Conservation (phyloP, 2,329 filamentous ascomycete species). For the Nakataea oryzae region DNA sequence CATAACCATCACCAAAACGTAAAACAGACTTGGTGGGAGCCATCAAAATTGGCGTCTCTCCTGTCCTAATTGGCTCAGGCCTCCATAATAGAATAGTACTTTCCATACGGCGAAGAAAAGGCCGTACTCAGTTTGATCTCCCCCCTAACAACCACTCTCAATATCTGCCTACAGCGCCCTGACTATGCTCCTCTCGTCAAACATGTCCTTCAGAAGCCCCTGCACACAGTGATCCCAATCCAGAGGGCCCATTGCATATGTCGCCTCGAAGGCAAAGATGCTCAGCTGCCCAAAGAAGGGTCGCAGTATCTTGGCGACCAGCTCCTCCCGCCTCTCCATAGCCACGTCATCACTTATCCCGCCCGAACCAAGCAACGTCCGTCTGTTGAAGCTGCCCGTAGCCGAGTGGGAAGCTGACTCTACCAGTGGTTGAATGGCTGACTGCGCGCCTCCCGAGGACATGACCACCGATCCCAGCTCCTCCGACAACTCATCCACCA, state of each 20-base stretch:
- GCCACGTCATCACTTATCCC: conserved; percentile 45
- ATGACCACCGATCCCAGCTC: conserved; percentile 44
- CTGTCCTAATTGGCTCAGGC: not conserved
- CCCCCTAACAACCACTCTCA: not conserved
- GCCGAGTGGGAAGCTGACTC: conserved; percentile 26
- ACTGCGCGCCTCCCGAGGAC: conserved; percentile 15
- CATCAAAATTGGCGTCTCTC: no score
- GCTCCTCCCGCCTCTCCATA: conserved; percentile 52
- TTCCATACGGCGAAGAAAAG: not conserved
- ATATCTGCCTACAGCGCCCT: conserved; percentile 35
- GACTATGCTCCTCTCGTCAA: conserved; percentile 64
- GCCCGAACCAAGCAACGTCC: conserved; percentile 39
- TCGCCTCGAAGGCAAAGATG: conserved; percentile 87
- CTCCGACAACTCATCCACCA: conserved; percentile 79
- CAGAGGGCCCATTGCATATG: conserved; percentile 69
- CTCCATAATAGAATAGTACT: not conserved
- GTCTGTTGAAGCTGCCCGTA: conserved; percentile 24
- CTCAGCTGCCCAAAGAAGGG: conserved; percentile 89
- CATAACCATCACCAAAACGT: no score
- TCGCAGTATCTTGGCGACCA: conserved; percentile 68
- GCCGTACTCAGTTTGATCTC: not conserved
- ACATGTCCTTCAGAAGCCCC: conserved; percentile 62
- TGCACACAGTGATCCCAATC: conserved; percentile 56
- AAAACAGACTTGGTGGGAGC: no score
- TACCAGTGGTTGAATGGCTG: conserved; percentile 6